A percentile compares a stretch with the other conserved stretches of the same genome.
Conservation (phyloP, 192 early-diverging fungal species). For the Pilaira anomala region DNA sequence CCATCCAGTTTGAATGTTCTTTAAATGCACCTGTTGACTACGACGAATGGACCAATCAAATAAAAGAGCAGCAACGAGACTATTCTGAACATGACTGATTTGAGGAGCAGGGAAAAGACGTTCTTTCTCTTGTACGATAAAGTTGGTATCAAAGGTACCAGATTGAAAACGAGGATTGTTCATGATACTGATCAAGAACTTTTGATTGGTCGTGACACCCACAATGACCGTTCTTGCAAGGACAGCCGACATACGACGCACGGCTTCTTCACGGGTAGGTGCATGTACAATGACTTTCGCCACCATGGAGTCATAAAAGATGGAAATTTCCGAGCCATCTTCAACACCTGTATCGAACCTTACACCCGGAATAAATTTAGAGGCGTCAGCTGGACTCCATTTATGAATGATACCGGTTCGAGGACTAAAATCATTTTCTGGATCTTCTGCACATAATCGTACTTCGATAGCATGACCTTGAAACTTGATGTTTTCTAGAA, state of each 20-base stretch:
- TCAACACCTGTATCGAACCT: constrained; percentile 54
- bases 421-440: constrained; percentile 54
- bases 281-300: constrained; percentile 59
- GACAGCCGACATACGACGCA: constrained; percentile 40
- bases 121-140: constrained; percentile 36
- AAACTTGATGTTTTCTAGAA: constrained; percentile 55
- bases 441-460: constrained; percentile 58
- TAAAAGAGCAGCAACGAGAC: constrained; percentile 31
- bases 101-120: constrained; percentile 12
- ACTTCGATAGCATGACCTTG: constrained; percentile 56
- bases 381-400: constrained; percentile 41
- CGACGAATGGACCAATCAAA: constrained; percentile 51
- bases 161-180: constrained; percentile 45
- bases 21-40: constrained; percentile 39
- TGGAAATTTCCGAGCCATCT: constrained; percentile 50
- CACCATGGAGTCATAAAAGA: constrained; percentile 63
- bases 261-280: constrained; percentile 52
- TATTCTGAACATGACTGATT: constrained; percentile 9
- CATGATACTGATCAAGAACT: constrained; percentile 51
- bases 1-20: constrained; percentile 47
- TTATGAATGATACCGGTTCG: constrained; percentile 47
- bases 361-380: constrained; percentile 31
- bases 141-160: constrained; percentile 48
- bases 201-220: constrained; percentile 58
- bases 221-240: constrained; percentile 47